Base-by-base conservation (phyloP, 179 eudicot species). In the Gypsophila paniculata region DNA sequence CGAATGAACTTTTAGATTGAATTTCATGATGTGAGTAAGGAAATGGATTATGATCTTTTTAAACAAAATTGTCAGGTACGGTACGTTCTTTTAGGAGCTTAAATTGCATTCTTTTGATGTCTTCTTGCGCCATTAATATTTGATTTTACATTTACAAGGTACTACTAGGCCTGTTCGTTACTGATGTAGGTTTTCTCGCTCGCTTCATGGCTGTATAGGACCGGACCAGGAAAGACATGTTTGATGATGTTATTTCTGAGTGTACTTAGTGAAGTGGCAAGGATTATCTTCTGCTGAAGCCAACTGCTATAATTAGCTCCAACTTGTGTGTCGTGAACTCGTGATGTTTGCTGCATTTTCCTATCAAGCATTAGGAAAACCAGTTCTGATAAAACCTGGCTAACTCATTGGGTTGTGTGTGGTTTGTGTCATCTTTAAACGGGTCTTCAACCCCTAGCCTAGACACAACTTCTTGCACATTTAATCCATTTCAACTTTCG, bases 211-310 rank as follows among this genome's bases (percentile, higher is more conserved):
- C 32, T 68, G n/a, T 71, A 52, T 78, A 86, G 96, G 82, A 77
- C n/a, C n/a, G n/a, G n/a, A n/a, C 85, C 46, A 77, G 80, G 60
- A 89, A 82, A 72, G 90, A 85, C 76, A 74, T 84, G 74, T 75
- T 79, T 63, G 95, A 86, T 63, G 85, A 86, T 77, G 84, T 84
- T 67, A 77, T 77, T 65, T 87, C 91, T 49, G 99, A 91, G 79
- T 95, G n/a, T n/a, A 88, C 82, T 83, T 95, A 61, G 99, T 95
- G 79, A 95, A 95, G 85, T 95, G 99, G 99, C 93, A 87, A 77
- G 99, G 99, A 68, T 77, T 95, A 64, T 95, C 99, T 65, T 95
- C 93, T 81, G 99, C 99, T 73, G 99, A 95, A 87, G 99, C 93
- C 74, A 95, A 98, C 74, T 95, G 99, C 98, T 95, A 88, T 34